These are phyloP conservation scores for Trichoderma gracile DNA, from an alignment of 2,329 filamentous ascomycete species.

Conservation along the genomic window DNA sequence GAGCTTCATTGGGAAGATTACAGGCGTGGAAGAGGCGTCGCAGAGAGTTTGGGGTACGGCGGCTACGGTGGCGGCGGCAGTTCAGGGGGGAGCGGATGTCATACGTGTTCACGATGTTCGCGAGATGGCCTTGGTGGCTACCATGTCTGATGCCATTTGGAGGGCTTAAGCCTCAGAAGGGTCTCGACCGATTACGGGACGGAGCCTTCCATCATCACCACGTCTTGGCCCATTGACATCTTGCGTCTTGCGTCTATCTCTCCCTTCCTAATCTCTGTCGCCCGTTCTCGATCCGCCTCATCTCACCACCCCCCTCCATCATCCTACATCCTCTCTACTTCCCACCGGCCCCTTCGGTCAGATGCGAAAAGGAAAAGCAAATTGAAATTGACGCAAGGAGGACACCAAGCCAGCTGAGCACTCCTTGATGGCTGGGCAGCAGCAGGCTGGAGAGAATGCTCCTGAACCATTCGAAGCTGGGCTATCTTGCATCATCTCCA, in stretches of 20 bases:
- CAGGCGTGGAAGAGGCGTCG: constrained; percentile 68
- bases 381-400: background rate
- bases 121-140: constrained; percentile 82
- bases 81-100: constrained; percentile 86
- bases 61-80: constrained; percentile 79
- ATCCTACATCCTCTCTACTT: background rate
- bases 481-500: background rate
- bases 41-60: constrained; percentile 84
- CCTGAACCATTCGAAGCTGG: background rate
- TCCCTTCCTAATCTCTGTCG: background rate
- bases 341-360: background rate
- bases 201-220: background rate
- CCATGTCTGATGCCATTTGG: constrained; percentile 93
- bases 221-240: background rate
- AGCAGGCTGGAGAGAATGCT: background rate
- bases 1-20: constrained; percentile 80
- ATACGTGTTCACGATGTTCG: constrained; percentile 87
- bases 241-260: background rate
- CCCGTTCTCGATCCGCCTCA: background rate
- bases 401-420: background rate
- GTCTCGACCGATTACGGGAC: background rate
- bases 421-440: background rate
- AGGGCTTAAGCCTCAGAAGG: constrained; percentile 44
- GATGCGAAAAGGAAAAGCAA: background rate
- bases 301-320: background rate